Evolutionary conservation across 2,329 filamentous ascomycete genomes (phyloP), one percentile per base, ranked within the genome.

Genomic region (Colletotrichum godetiae): DNA sequence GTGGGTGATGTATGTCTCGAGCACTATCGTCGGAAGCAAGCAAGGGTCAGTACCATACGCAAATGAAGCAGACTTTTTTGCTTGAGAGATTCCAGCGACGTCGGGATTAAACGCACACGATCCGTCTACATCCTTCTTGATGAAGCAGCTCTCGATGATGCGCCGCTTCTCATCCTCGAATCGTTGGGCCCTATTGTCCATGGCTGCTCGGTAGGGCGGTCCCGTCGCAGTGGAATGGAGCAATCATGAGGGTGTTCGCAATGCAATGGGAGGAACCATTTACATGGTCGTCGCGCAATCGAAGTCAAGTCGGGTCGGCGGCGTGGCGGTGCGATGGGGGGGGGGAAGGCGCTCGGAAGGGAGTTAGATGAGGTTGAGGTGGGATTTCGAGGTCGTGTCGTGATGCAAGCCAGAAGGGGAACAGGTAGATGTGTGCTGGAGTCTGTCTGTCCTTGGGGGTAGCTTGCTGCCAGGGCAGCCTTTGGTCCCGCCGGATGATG

Each of bases 1-100:
- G 81, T 99, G 97, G 27, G 97, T 99, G 79, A 99, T 99, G 86
- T 99, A 99, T 42, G 95, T 98, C 85, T 99, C 97, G 77, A 92
- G 87, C 77, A 94, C 93, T 95, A 79, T 64, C 76, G 57, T 35
- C 24, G 68, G 46, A 55, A 46, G 52, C 15, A 27, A 35, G 10
- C 12, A 72, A 60, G 19, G 65, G 65, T 70, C 58, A 70, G 73
- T 61, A 49, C 58, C 31, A 37, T 46, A n/a, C 31, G 56, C 24
- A 31, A 29, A 55, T 65, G 29, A 31, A 24, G 64, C 35, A 29
- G 55, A 60, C 33, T 56, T 46, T 12, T 56, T 27, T 13, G 61
- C 2, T 1, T 10, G 24, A 64, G 29, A 60, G 61, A 66, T 65
- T 62, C 8, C 19, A 49, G 55, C 11, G 74, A 76, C 69, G 68